A percentile compares a stretch with the other conserved stretches of the same genome.
Conservation (phyloP, 148 eudicot species). For the Cornus kousa region DNA sequence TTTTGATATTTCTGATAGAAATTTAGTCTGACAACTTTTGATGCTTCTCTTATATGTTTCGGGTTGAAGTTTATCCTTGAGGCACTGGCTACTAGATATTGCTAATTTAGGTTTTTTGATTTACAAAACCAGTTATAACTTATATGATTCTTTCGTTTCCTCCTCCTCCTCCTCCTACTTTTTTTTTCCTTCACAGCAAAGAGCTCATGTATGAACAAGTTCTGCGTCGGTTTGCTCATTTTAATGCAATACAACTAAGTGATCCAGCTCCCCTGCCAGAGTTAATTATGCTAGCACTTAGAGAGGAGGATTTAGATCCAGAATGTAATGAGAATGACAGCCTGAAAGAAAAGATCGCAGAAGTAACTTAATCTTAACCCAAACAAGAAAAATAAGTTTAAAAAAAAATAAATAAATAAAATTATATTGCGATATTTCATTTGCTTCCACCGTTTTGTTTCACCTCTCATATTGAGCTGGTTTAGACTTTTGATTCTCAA, state of each 20-base stretch:
- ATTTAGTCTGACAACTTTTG: neutral
- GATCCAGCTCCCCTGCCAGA: constrained; percentile 76
- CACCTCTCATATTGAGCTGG: neutral
- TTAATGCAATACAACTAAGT: constrained; percentile 92
- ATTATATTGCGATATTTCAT: neutral
- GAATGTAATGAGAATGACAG: constrained; percentile 59
- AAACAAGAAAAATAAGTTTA: neutral
- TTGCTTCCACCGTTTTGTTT: neutral
- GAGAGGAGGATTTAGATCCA: constrained; percentile 72
- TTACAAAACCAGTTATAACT: neutral
- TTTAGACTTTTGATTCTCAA: neutral
- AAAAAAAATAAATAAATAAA: too few species aligned
- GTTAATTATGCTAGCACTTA: constrained; percentile 67
- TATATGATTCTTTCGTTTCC: constrained; percentile 14
- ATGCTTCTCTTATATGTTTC: neutral
- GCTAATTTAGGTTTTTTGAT: neutral
- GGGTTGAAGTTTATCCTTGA: neutral
- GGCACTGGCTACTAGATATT: neutral
- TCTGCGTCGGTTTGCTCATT: constrained; percentile 88
- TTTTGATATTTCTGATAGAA: too few species aligned
- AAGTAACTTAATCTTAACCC: constrained; percentile 36
- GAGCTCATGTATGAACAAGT: constrained; percentile 99
- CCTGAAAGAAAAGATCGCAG: constrained; percentile 71
- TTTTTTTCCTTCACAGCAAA: constrained; percentile 52
- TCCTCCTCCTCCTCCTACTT: neutral